phyloP scores from a whole-genome alignment of 805 yeast species.

The Yamadazyma ubonensis region DNA sequence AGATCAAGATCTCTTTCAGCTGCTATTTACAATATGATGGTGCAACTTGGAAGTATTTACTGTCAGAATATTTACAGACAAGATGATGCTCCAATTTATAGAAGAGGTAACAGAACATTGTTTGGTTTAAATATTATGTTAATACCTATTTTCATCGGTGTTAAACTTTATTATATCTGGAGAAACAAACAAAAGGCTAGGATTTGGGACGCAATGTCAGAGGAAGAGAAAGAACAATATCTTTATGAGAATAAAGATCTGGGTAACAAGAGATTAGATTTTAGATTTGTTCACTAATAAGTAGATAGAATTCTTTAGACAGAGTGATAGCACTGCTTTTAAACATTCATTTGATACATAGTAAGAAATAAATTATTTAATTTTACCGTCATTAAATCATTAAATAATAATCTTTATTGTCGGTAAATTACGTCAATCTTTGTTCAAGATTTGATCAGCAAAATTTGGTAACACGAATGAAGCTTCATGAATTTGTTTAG shows the following conservation, averaged over 20 bases:
- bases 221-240: constrained; percentile 20
- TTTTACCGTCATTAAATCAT: constrained; percentile 12
- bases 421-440: constrained; percentile 14
- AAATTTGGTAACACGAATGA: constrained; percentile 90
- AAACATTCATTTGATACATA: constrained; percentile 2
- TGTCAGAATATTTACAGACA: constrained; percentile 26
- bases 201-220: constrained; percentile 21
- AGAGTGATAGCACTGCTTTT: not conserved
- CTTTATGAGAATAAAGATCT: constrained; percentile 18
- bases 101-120: constrained; percentile 26
- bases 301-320: not conserved
- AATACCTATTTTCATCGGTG: constrained; percentile 21
- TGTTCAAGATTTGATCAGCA: constrained; percentile 57
- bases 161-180: constrained; percentile 23
- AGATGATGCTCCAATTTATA: constrained; percentile 28
- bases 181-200: constrained; percentile 20
- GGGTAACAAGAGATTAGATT: constrained; percentile 27
- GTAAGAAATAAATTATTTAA: not conserved
- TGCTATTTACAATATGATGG: constrained; percentile 27
- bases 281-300: constrained; percentile 21
- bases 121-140: constrained; percentile 20
- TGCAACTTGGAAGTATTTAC: constrained; percentile 25
- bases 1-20: constrained; percentile 28
- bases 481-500: constrained; percentile 78
- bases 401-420: constrained; percentile 12